Base-by-base conservation (phyloP, 495 filamentous ascomycete genomes). In the Penicillium angulare region DNA sequence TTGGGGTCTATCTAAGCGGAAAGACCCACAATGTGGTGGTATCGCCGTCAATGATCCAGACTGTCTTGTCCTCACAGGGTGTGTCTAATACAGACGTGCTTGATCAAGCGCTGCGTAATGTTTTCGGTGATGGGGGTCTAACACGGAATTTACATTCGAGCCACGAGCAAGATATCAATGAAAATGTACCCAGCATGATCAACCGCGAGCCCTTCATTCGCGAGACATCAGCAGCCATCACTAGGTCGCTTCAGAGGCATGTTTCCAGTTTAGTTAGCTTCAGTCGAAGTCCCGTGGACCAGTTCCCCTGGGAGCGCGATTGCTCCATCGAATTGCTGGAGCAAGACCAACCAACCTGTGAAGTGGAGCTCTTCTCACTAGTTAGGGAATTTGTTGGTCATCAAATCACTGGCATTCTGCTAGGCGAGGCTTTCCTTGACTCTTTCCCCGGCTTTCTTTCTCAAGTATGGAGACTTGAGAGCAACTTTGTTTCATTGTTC, bases 221-320 rank as follows among this genome's bases (percentile, higher is more conserved):
- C 16, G 65, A 76, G 13, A 57, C 74, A 13, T 66, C 75, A 3
- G 43, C 55, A 2, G 26, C 53, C 2, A 71, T 72, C 7, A 56
- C 67, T n/a, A 50, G 50, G 0, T 50, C 66, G 15, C 55, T 85
- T 3, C 76, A 69, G 46, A 64, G 49, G 45, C 74, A 63, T 48
- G 76, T 47, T 53, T 74, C 52, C 0, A 76, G 79, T 44, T 52
- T 88, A 24, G 79, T 86, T 21, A 80, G 77, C 5, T 85, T 84
- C 52, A 74, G 66, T 29, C 65, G 69, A n/a, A 82, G 81, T 38
- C 58, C 76, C 5, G 79, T 87, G 21, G 84, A 88, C 53, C 79
- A 85, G 52, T 69, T 69, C 47, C 66, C 63, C 0, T 87, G 85
- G 84, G 85, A 88, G 60, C 77, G 81, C 5, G 60, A 54, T 17